A percentile compares a stretch with the other conserved stretches of the same genome.
These are phyloP conservation scores for Penicillium psychrosexuale DNA, from an alignment of 2,329 filamentous ascomycete species.

Conservation along the genomic window DNA sequence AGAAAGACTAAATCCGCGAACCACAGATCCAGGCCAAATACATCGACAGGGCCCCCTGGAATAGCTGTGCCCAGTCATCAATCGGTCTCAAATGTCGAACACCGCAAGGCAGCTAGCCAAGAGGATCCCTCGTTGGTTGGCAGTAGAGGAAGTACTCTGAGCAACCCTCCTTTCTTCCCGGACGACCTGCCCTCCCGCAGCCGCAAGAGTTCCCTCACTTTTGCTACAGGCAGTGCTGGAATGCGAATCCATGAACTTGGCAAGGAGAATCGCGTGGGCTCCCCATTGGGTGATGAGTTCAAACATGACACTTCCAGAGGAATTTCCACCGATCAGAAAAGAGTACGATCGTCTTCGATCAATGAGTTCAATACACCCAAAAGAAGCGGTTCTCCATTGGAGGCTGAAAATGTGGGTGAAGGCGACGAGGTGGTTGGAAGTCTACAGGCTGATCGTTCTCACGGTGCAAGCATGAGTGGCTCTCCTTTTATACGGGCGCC, in stretches of 20 bases:
- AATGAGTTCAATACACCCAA: slow-evolving; percentile 29
- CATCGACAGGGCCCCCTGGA: slow-evolving; percentile 11
- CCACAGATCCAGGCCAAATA: slow-evolving; percentile 6
- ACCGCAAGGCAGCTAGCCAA: slow-evolving; percentile 11
- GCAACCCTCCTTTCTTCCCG: slow-evolving; percentile 14
- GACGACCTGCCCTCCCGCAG: slow-evolving; percentile 15
- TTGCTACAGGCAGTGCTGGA: slow-evolving; percentile 11
- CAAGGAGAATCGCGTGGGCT: slow-evolving; percentile 20
- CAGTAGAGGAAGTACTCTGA: slow-evolving; percentile 18
- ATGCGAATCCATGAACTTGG: slow-evolving; percentile 4
- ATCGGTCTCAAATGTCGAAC: slow-evolving; percentile 5
- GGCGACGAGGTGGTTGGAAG: slow-evolving; percentile 23
- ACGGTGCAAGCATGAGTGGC: slow-evolving; percentile 45
- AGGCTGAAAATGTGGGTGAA: slow-evolving; percentile 24
- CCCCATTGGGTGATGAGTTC: slow-evolving; percentile 16
- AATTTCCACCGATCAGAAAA: slow-evolving; percentile 24
- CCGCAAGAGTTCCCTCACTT: slow-evolving; percentile 11
- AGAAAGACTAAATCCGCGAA: slow-evolving; percentile 12
- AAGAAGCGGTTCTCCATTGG: slow-evolving; percentile 26
- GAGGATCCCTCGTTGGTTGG: slow-evolving; percentile 17
- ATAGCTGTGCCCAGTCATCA: slow-evolving; percentile 29
- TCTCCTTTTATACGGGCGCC: slow-evolving; percentile 49
- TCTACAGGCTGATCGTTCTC: slow-evolving; percentile 26
- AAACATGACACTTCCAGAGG: slow-evolving; percentile 7
- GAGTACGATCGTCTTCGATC: slow-evolving; percentile 33